Conservation (phyloP, 352 stramenopile species). For the Aphanomyces astaci region DNA sequence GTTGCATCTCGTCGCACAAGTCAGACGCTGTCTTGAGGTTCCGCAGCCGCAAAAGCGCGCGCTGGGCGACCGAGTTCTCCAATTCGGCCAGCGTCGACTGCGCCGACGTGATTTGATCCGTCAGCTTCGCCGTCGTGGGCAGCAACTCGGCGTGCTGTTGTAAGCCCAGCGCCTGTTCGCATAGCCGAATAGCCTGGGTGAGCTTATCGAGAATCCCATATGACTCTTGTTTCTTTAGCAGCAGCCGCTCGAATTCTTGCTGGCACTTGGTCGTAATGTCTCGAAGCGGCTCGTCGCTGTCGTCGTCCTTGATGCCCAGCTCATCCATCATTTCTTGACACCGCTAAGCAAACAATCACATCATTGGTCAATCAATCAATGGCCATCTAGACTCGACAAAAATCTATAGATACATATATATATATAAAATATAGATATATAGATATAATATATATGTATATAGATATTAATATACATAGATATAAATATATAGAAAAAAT, state of each 20-base stretch:
- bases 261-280: slow-evolving; percentile 43
- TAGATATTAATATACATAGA: too few species aligned
- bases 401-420: too few species aligned
- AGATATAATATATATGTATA: too few species aligned
- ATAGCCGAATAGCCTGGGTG: slow-evolving; percentile 10
- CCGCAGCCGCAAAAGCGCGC: slow-evolving; percentile 5
- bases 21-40: slow-evolving; percentile 20
- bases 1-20: slow-evolving; percentile 20
- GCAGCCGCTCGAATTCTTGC: slow-evolving; percentile 23
- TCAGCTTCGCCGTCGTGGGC: slow-evolving; percentile 1
- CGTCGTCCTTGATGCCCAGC: slow-evolving; percentile 32
- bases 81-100: not conserved
- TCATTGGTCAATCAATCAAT: too few species aligned
- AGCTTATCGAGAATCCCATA: not conserved
- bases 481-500: too few species aligned
- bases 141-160: not conserved
- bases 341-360: too few species aligned
- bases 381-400: too few species aligned
- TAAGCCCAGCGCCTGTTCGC: slow-evolving; percentile 12
- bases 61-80: slow-evolving; percentile 16
- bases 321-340: slow-evolving; percentile 50
- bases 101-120: slow-evolving; percentile 9
- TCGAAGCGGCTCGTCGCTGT: slow-evolving; percentile 13
- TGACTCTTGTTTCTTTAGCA: slow-evolving; percentile 20
- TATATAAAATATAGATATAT: too few species aligned